phyloP scores from a whole-genome alignment of 768 basidiomycete genomes.

The Auricularia sp. region DNA sequence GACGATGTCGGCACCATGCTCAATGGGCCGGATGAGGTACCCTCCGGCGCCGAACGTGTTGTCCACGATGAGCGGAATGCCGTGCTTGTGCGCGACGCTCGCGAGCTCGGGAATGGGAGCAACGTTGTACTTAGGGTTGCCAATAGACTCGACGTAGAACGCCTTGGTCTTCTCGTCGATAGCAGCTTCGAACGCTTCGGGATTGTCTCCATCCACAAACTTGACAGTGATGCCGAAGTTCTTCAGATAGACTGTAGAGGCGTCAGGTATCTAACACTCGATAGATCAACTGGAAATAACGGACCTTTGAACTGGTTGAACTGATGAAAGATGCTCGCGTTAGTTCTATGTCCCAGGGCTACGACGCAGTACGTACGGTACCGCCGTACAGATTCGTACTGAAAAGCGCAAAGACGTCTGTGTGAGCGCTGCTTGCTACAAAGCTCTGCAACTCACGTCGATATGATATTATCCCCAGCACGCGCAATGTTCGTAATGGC shows the following conservation, averaged over 20 bases:
- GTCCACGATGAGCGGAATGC: slow-evolving; percentile 72
- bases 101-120: slow-evolving; percentile 59
- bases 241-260: slow-evolving; percentile 47
- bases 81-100: slow-evolving; percentile 61
- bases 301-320: slow-evolving; percentile 66
- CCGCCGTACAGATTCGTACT: slow-evolving; percentile 63
- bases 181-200: slow-evolving; percentile 49
- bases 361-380: background rate
- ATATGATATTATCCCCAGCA: slow-evolving; percentile 69
- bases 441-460: slow-evolving; percentile 38
- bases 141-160: slow-evolving; percentile 65
- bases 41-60: slow-evolving; percentile 72
- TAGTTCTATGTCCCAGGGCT: background rate
- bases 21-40: slow-evolving; percentile 61
- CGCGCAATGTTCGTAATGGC: slow-evolving; percentile 51
- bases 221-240: slow-evolving; percentile 56
- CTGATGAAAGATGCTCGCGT: background rate
- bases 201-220: slow-evolving; percentile 48
- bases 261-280: background rate
- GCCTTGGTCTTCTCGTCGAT: slow-evolving; percentile 75
- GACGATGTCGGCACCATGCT: slow-evolving; percentile 70
- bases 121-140: slow-evolving; percentile 68
- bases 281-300: background rate
- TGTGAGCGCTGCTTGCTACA: background rate
- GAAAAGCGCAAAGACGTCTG: no score